Conservation (phyloP, 192 early-diverging fungal species). For the Coemansia sp. region DNA sequence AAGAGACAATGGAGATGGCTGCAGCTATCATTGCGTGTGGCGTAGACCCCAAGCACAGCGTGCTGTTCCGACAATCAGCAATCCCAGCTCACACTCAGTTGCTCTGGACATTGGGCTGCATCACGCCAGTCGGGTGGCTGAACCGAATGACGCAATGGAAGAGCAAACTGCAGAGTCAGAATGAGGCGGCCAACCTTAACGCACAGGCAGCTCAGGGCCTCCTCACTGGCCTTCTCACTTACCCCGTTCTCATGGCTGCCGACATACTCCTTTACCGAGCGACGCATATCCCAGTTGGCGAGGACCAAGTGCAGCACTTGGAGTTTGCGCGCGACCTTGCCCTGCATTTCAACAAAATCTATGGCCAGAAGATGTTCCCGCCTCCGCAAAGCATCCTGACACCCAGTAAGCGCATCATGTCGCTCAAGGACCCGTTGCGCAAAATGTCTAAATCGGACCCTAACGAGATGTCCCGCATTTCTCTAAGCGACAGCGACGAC, state of each 20-base stretch:
- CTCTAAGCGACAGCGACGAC: constrained; percentile 68
- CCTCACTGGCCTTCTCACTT: constrained; percentile 76
- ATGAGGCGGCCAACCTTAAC: constrained; percentile 8
- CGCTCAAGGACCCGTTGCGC: constrained; percentile 66
- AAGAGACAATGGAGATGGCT: constrained; percentile 70
- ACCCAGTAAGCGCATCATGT: constrained; percentile 78
- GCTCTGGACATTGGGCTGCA: constrained; percentile 82
- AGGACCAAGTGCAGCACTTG: constrained; percentile 90
- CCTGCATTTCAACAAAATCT: constrained; percentile 71
- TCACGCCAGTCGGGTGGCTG: constrained; percentile 85
- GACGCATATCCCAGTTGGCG: constrained; percentile 87
- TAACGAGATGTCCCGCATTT: constrained; percentile 69
- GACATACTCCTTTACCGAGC: constrained; percentile 86
- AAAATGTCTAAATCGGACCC: constrained; percentile 93
- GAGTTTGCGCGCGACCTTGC: constrained; percentile 83
- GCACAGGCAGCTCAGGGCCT: constrained; percentile 26
- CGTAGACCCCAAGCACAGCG: constrained; percentile 66
- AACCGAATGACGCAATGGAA: constrained; percentile 98
- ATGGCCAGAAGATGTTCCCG: constrained; percentile 62
- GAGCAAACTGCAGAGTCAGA: constrained; percentile 43
- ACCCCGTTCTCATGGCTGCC: constrained; percentile 89
- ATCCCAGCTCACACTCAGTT: constrained; percentile 79
- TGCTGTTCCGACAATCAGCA: constrained; percentile 83
- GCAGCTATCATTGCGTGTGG: constrained; percentile 80
- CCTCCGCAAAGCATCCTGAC: constrained; percentile 64